Evolutionary conservation across 352 stramenopile genomes (phyloP).

Genomic region (Phytophthora capsici): DNA sequence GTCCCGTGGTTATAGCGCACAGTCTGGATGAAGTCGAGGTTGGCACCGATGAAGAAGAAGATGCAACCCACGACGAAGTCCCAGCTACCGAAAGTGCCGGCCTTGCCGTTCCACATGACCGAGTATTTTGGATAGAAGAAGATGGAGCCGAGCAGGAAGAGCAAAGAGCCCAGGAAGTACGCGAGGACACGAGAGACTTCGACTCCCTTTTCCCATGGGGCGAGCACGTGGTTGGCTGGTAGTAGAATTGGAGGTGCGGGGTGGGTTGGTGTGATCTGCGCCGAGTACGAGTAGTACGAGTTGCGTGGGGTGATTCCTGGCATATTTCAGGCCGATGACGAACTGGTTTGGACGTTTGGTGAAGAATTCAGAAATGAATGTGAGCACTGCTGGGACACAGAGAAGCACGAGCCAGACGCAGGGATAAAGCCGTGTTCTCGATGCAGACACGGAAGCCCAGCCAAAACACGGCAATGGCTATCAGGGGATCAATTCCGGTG

Average conservation of each 20-base stretch:
- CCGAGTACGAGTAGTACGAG: constrained; percentile 9
- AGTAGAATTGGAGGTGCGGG: background rate
- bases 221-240: background rate
- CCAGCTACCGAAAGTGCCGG: constrained; percentile 60
- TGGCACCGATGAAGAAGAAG: constrained; percentile 59
- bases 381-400: constrained; percentile 7
- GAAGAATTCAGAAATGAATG: constrained; percentile 12
- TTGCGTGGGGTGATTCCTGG: constrained; percentile 7
- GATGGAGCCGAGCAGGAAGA: constrained; percentile 74
- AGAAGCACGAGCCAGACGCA: background rate
- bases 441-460: constrained; percentile 13
- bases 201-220: background rate
- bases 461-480: constrained; percentile 12
- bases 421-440: constrained; percentile 11
- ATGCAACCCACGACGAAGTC: constrained; percentile 69
- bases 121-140: constrained; percentile 76
- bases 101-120: constrained; percentile 60
- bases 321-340: background rate
- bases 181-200: background rate
- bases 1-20: constrained; percentile 54
- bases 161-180: background rate
- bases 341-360: background rate
- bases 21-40: constrained; percentile 70
- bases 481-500: background rate
- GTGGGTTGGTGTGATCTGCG: background rate